Base-by-base conservation (phyloP, 306 rosid species). In the Carpinus fangiana region DNA sequence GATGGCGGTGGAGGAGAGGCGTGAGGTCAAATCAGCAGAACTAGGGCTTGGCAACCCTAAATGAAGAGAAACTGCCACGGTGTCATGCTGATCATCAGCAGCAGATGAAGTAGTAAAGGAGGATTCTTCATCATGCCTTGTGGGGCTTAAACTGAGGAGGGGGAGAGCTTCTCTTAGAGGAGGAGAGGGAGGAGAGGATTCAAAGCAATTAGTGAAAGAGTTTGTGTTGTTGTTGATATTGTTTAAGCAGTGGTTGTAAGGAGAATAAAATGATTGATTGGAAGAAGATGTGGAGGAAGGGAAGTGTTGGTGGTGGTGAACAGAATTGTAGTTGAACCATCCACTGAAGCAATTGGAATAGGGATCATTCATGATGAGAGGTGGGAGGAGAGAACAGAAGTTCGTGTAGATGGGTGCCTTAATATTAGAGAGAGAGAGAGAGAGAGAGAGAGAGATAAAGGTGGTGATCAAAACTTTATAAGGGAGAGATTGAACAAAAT, bases 1-100 rank as follows among this genome's bases (percentile, higher is more conserved):
- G 82, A 83, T 73, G 83, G 88, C 90, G 14, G 86, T 68, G 68
- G 90, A 84, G 61, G 85, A 76, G 21, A 83, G 54, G 21, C 88
- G 86, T 21, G 94, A 85, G 76, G 81, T 79, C 71, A 89, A 82
- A 85, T 90, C 94, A 72, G 81, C 73, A 55, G 91, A 83, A 53
- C 73, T 46, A 14, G 83, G 70, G 81, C 50, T 83, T 73, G 98
- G 97, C 67, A 89, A 93, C 88, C 98, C 98, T 85, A 93, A 78
- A 87, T 92, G 96, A 65, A 93, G 88, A 85, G 97, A 97, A 53
- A 93, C 93, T 12, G 93, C 86, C 1, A 88, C 92, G 81, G 79
- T 64, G 20, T 38, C 43, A 38, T 38, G 43, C 3, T 38, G 43
- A 38, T 38, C 43, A 38, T 38, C 80, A 57, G 53, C 59, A 23